These are phyloP conservation scores for Penicillium rolfsii DNA, from an alignment of 2,329 filamentous ascomycete genomes.

Conservation along the genomic window DNA sequence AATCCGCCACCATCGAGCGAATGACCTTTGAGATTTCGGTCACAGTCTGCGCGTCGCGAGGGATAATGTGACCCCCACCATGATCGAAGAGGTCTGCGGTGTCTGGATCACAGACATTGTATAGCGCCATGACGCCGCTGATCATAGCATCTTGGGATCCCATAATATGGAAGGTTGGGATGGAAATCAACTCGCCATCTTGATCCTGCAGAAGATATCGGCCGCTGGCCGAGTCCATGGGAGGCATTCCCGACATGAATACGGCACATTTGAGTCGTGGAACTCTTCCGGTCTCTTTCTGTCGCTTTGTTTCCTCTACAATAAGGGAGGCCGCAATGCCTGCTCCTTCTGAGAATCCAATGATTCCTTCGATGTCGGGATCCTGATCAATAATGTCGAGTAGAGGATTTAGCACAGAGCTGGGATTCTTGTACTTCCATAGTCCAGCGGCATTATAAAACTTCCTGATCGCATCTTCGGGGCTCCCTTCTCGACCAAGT, in stretches of 20 bases:
- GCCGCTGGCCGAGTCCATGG: conserved; percentile 22
- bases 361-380: conserved; percentile 29
- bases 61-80: conserved; percentile 49
- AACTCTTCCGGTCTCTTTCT: conserved; percentile 17
- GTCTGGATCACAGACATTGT: conserved; percentile 49
- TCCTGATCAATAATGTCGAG: conserved; percentile 25
- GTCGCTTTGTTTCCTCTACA: conserved; percentile 26
- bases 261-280: conserved; percentile 30
- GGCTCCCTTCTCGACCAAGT: background rate
- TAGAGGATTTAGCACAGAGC: conserved; percentile 19
- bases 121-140: conserved; percentile 45
- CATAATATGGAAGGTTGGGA: conserved; percentile 36
- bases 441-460: background rate
- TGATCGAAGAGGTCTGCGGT: conserved; percentile 50
- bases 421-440: background rate
- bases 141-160: conserved; percentile 48
- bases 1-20: background rate
- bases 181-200: conserved; percentile 23
- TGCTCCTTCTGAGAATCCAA: conserved; percentile 34
- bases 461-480: conserved; percentile 24
- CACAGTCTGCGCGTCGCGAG: conserved; percentile 26
- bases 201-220: conserved; percentile 24
- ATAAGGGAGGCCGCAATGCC: conserved; percentile 30
- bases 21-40: background rate
- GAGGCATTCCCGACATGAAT: conserved; percentile 30